These are phyloP conservation scores for Malus hybrid DNA, from an alignment of 331 rosid genomes.

Conservation along the genomic window DNA sequence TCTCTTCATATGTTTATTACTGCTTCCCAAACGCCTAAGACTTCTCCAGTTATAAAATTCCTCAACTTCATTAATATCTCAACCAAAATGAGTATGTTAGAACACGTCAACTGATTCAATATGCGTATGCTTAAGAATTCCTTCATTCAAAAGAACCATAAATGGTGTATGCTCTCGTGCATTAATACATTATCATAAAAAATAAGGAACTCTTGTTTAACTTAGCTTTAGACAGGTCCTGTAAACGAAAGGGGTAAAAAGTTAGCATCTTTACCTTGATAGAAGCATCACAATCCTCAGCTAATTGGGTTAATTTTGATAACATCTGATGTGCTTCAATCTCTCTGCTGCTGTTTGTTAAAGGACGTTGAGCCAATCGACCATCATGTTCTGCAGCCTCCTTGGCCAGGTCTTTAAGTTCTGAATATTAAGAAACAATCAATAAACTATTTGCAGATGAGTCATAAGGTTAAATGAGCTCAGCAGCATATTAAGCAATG, in stretches of 20 bases:
- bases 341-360: constrained; percentile 47
- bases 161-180: too few species aligned
- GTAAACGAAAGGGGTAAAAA: background rate
- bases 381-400: constrained; percentile 77
- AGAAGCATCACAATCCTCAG: constrained; percentile 34
- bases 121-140: too few species aligned
- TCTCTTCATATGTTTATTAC: background rate
- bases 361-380: constrained; percentile 63
- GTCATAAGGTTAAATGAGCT: background rate
- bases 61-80: too few species aligned
- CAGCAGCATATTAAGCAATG: background rate
- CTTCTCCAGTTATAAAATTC: too few species aligned
- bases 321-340: constrained; percentile 55
- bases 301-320: constrained; percentile 32
- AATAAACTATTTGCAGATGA: constrained; percentile 16
- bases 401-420: constrained; percentile 36
- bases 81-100: too few species aligned
- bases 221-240: too few species aligned
- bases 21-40: too few species aligned
- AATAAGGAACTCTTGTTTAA: too few species aligned
- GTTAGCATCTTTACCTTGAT: constrained; percentile 33
- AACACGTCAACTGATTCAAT: too few species aligned
- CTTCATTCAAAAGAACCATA: too few species aligned
- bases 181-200: too few species aligned
- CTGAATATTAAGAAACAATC: constrained; percentile 32